Evolutionary conservation across 2,329 filamentous ascomycete genomes (phyloP), one percentile per base, ranked within the genome.

Genomic region (Drechslerella dactyloides): DNA sequence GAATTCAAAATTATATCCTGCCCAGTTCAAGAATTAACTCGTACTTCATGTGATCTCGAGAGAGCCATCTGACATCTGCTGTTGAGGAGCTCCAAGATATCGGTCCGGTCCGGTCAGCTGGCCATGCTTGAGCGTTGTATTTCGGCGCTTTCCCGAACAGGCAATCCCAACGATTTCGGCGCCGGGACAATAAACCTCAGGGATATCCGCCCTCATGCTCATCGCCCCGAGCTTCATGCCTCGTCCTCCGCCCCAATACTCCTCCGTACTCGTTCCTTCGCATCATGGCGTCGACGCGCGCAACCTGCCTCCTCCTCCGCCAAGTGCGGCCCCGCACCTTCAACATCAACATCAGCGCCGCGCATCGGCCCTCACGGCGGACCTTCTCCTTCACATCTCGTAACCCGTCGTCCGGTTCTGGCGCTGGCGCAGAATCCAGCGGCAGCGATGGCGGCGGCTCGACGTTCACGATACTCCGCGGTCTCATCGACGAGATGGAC

Each of bases 401-500:
- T 19, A 46, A 64, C 54, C 48, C 66, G 5, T 21, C 66, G 8
- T 33, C 27, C 27, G 27, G 27, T 1, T 17, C 58, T 15, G 54
- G 58, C n/a, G 54, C 66, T 27, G 66, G 60, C 19, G 50, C 66
- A 3, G 51, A 60, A 51, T 56, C 64, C n/a, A 52, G 57, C 17
- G 42, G 64, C 44, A 21, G 46, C 19, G 66, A 70, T 70, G 66
- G 53, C 23, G 65, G 52, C 13, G 48, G 24, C 11, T 53, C 65
- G 51, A 56, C 66, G 0, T 70, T 70, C 13, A 59, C 42, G 17
- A 46, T 70, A 53, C 66, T 70, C 54, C 66, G 66, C 17, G 66
- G 66, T 7, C 66, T 90, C 61, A 88, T 86, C 11, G 82, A 83
- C 48, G 93, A 99, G 79, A 82, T 99, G 72, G 94, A 99, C 79